Conservation (phyloP, 2,329 filamentous ascomycete species). For the Lanzia echinophila region DNA sequence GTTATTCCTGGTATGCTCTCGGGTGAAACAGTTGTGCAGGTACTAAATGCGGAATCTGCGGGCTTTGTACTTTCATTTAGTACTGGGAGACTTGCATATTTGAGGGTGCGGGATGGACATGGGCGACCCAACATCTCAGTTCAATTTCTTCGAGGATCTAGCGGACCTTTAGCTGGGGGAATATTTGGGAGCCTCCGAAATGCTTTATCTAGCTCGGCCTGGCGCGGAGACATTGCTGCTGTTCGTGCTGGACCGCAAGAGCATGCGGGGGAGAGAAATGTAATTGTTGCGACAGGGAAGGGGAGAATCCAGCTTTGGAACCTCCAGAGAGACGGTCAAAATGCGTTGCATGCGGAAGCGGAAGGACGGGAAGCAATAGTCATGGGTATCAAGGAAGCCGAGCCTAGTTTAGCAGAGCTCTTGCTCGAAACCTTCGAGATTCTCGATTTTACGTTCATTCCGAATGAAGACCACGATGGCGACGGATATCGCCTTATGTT, state of each 20-base stretch:
- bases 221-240: conserved; percentile 72
- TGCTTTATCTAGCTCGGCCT: conserved; percentile 62
- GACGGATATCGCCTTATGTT: conserved; percentile 52
- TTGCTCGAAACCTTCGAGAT: conserved; percentile 60
- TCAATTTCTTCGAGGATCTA: conserved; percentile 63
- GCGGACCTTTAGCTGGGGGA: conserved; percentile 50
- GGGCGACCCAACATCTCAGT: conserved; percentile 76
- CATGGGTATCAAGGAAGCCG: conserved; percentile 51
- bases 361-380: conserved; percentile 62
- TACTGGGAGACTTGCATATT: conserved; percentile 77
- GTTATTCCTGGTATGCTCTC: conserved; percentile 67
- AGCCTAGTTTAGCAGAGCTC: conserved; percentile 42
- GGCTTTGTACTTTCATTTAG: conserved; percentile 83
- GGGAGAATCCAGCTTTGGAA: conserved; percentile 82
- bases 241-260: conserved; percentile 66
- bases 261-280: conserved; percentile 74
- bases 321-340: conserved; percentile 79
- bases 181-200: conserved; percentile 77
- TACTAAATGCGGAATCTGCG: conserved; percentile 75
- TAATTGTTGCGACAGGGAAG: conserved; percentile 71
- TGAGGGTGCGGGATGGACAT: conserved; percentile 79
- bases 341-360: conserved; percentile 64
- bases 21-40: conserved; percentile 68
- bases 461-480: conserved; percentile 46
- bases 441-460: conserved; percentile 70